Evolutionary conservation across 2,329 filamentous ascomycete species (phyloP).

Genomic region (Neofusicoccum sp.): DNA sequence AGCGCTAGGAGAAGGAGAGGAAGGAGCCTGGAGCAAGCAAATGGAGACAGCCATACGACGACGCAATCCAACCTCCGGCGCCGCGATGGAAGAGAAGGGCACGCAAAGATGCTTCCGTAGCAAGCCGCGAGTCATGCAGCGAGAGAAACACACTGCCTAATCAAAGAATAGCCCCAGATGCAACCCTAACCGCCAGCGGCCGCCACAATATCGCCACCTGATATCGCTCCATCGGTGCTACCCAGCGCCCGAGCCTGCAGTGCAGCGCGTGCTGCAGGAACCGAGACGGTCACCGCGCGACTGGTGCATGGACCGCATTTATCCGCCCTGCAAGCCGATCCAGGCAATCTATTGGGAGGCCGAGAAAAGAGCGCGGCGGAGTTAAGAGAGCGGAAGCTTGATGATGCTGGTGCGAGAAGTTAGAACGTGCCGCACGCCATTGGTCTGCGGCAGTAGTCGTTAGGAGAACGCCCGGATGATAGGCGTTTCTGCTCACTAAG

Average conservation of each 20-base stretch:
- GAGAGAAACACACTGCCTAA: not conserved
- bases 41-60: not conserved
- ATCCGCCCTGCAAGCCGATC: not conserved
- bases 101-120: conserved; percentile 1
- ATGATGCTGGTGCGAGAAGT: not conserved
- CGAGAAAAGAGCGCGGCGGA: not conserved
- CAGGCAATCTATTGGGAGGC: not conserved
- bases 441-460: no score
- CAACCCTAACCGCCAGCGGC: conserved; percentile 7
- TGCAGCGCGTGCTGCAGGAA: conserved; percentile 2
- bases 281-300: conserved; percentile 2
- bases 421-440: not conserved
- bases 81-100: not conserved
- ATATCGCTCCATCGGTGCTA: not conserved
- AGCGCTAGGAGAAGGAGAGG: not conserved
- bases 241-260: not conserved
- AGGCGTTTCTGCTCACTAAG: conserved; percentile 7
- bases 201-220: conserved; percentile 11
- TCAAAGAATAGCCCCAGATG: not conserved
- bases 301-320: not conserved
- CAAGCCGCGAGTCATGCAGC: not conserved
- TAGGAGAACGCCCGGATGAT: not conserved
- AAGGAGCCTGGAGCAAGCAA: not conserved
- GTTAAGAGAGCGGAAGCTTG: not conserved
- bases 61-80: not conserved